Evolutionary conservation across 2,329 filamentous ascomycete genomes (phyloP).

Genomic region (Hirsutella rhossiliensis): DNA sequence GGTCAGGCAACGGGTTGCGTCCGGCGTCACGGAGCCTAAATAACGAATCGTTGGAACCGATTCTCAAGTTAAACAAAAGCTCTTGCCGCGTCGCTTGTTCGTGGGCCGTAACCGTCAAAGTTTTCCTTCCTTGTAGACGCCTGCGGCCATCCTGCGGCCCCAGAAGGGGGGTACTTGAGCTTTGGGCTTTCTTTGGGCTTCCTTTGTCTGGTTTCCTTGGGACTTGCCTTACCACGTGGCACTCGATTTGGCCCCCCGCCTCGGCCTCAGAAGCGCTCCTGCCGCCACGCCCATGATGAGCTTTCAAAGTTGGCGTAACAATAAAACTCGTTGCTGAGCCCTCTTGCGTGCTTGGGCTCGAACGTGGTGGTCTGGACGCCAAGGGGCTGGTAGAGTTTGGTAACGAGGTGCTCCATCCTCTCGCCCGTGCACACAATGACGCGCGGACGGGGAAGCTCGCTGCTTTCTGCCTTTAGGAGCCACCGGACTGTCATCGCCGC

Average conservation of each 20-base stretch:
- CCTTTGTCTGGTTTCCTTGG: too few relatives aligned
- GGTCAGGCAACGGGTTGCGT: too few relatives aligned
- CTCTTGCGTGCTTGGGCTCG: slow-evolving; percentile 56
- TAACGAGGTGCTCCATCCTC: slow-evolving; percentile 54
- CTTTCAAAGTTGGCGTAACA: slow-evolving; percentile 72
- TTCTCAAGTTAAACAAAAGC: neutral
- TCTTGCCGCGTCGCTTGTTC: too few relatives aligned
- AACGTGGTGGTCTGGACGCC: slow-evolving; percentile 55
- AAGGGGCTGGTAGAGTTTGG: slow-evolving; percentile 53
- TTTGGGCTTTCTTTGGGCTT: too few relatives aligned
- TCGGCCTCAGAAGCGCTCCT: too few relatives aligned
- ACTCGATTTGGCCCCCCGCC: too few relatives aligned
- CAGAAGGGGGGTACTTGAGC: too few relatives aligned
- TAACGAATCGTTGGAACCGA: neutral
- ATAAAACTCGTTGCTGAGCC: slow-evolving; percentile 69
- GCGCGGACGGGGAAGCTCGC: slow-evolving; percentile 12
- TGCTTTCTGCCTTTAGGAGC: slow-evolving; percentile 38
- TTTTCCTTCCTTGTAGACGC: too few relatives aligned
- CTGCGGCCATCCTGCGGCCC: too few relatives aligned
- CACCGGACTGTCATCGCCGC: slow-evolving; percentile 65
- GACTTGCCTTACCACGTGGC: too few relatives aligned
- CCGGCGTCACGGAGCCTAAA: too few relatives aligned
- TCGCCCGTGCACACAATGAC: slow-evolving; percentile 68
- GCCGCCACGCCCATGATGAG: slow-evolving; percentile 32
- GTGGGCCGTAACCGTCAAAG: too few relatives aligned